These are phyloP conservation scores for Spathaspora boniae DNA, from an alignment of 805 yeast genomes.

Conservation along the genomic window DNA sequence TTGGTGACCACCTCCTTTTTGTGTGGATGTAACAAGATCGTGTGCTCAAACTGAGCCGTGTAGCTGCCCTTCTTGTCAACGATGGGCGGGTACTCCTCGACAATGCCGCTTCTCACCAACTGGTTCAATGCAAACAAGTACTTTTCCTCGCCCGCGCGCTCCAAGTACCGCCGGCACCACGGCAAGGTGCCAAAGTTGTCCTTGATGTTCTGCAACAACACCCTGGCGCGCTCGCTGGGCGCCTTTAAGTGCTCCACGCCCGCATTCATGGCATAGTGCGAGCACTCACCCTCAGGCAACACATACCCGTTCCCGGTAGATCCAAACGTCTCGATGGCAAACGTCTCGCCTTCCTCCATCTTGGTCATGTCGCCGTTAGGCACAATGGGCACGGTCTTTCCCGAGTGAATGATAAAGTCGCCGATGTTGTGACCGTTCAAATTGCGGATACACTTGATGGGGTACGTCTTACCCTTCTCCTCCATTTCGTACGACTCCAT, in stretches of 20 bases:
- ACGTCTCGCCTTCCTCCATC: constrained; percentile 98
- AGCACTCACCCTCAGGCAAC: constrained; percentile 81
- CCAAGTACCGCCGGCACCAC: constrained; percentile 93
- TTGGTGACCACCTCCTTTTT: constrained; percentile 91
- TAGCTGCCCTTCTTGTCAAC: constrained; percentile 78
- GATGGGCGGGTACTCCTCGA: constrained; percentile 92
- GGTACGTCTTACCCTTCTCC: constrained; percentile 78
- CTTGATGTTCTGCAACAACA: constrained; percentile 66
- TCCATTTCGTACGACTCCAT: constrained; percentile 97
- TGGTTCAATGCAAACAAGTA: constrained; percentile 83
- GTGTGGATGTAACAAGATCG: constrained; percentile 84
- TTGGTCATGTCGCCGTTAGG: constrained; percentile 90
- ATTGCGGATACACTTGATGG: constrained; percentile 85
- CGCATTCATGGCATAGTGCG: constrained; percentile 77
- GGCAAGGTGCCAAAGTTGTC: constrained; percentile 90
- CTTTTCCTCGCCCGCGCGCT: constrained; percentile 87
- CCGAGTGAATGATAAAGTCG: constrained; percentile 84
- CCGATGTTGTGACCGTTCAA: constrained; percentile 92
- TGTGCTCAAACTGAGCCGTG: constrained; percentile 97
- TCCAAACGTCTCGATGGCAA: constrained; percentile 98
- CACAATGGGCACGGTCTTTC: constrained; percentile 95
- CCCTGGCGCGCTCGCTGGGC: constrained; percentile 65
- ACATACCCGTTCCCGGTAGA: constrained; percentile 95
- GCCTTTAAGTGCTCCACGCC: constrained; percentile 40
- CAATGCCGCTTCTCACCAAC: constrained; percentile 80